These are phyloP conservation scores for Epichloe gansuensis DNA, from an alignment of 2,329 filamentous ascomycete species.

Conservation along the genomic window DNA sequence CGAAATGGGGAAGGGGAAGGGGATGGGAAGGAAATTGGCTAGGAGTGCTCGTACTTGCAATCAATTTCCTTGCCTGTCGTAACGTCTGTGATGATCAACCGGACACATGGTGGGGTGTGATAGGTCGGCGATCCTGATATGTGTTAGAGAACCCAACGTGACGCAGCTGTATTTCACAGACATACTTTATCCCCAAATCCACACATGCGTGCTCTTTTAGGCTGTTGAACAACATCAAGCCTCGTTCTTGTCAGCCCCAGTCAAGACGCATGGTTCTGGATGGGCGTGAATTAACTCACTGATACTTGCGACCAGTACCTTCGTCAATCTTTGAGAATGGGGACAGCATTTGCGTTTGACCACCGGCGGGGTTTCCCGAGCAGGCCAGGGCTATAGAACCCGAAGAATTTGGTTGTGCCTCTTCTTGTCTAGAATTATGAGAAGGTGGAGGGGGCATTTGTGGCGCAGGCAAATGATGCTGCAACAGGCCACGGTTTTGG, in stretches of 20 bases:
- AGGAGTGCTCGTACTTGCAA: slow-evolving; percentile 52
- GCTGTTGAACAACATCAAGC: slow-evolving; percentile 78
- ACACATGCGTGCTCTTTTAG: slow-evolving; percentile 90
- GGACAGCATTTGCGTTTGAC: slow-evolving; percentile 12
- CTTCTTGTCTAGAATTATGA: slow-evolving; percentile 14
- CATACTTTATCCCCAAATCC: slow-evolving; percentile 92
- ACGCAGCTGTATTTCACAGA: not conserved
- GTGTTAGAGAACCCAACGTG: not conserved
- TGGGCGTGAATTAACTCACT: slow-evolving; percentile 13
- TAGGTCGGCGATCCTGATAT: slow-evolving; percentile 74
- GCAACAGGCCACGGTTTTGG: slow-evolving; percentile 4
- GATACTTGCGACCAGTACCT: slow-evolving; percentile 22
- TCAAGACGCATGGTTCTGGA: not conserved
- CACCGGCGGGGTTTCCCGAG: slow-evolving; percentile 9
- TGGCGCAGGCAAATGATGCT: slow-evolving; percentile 8
- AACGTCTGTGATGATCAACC: slow-evolving; percentile 65
- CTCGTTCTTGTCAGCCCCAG: slow-evolving; percentile 26
- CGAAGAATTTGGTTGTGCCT: slow-evolving; percentile 4
- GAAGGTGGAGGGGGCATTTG: slow-evolving; percentile 9
- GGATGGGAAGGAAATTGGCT: not conserved
- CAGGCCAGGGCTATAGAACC: slow-evolving; percentile 1
- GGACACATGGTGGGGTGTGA: slow-evolving; percentile 92
- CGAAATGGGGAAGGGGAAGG: not conserved
- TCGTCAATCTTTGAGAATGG: slow-evolving; percentile 24
- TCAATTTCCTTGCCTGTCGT: slow-evolving; percentile 70